Conservation (phyloP, 148 eudicot species). For the Cornus florida region DNA sequence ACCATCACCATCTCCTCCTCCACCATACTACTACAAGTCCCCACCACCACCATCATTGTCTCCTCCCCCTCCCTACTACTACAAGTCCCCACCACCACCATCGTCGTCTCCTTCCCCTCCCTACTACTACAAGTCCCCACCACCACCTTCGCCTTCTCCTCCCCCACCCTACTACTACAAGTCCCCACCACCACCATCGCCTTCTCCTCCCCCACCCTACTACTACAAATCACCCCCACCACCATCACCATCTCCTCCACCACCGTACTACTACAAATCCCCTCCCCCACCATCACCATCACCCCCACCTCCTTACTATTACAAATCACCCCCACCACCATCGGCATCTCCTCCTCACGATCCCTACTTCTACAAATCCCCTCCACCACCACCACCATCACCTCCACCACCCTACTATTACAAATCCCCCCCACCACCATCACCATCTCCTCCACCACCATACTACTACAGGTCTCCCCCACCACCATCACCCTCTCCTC, state of each 20-base stretch:
- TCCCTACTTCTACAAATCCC: slow-evolving; percentile 27
- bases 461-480: slow-evolving; percentile 28
- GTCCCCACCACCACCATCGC: no score
- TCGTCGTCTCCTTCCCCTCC: slow-evolving; percentile 5
- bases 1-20: slow-evolving; percentile 27
- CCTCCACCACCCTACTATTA: slow-evolving; percentile 22
- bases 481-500: slow-evolving; percentile 22
- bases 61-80: slow-evolving; percentile 21
- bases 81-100: slow-evolving; percentile 33
- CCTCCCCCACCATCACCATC: slow-evolving; percentile 37
- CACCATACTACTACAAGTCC: slow-evolving; percentile 26
- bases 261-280: slow-evolving; percentile 24
- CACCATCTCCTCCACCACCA: slow-evolving; percentile 3
- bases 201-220: no score
- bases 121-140: slow-evolving; percentile 28
- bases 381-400: slow-evolving; percentile 23
- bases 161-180: no score
- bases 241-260: slow-evolving; percentile 23
- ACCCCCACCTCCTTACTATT: slow-evolving; percentile 30
- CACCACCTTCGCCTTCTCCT: no score
- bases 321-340: slow-evolving; percentile 21
- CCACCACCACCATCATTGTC: slow-evolving; percentile 15
- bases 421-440: slow-evolving; percentile 33
- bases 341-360: background rate
- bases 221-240: slow-evolving; percentile 30